These are phyloP conservation scores for Psidium friedrichsthalianum DNA, from an alignment of 345 rosid species.

Conservation along the genomic window DNA sequence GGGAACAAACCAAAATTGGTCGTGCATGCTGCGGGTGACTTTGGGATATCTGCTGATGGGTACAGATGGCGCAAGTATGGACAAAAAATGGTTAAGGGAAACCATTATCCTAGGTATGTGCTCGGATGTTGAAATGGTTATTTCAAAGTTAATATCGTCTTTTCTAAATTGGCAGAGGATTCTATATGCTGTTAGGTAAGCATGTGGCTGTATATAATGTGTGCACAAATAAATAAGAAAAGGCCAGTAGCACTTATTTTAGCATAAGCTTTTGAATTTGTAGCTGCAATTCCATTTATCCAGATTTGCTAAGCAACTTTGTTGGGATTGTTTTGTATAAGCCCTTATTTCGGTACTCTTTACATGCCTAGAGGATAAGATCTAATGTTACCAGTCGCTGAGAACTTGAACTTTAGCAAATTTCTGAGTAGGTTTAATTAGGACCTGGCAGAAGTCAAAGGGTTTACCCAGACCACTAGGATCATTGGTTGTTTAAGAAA, in stretches of 20 bases:
- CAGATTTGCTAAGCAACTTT: not conserved
- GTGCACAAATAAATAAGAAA: too few relatives aligned
- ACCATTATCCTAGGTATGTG: conserved; percentile 70
- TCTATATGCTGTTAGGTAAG: not conserved
- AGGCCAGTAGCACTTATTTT: not conserved
- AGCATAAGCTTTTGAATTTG: too few relatives aligned
- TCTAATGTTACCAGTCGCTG: not conserved
- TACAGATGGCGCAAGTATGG: conserved; percentile 98
- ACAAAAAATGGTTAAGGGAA: conserved; percentile 93
- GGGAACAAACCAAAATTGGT: conserved; percentile 66
- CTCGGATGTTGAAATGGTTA: not conserved
- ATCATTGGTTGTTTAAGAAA: not conserved
- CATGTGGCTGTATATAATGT: too few relatives aligned
- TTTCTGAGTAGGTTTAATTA: not conserved
- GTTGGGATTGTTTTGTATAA: not conserved
- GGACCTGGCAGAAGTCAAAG: not conserved
- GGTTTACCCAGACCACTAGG: not conserved
- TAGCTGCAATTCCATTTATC: too few relatives aligned
- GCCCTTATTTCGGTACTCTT: not conserved
- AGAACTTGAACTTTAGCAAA: not conserved
- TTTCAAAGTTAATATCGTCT: not conserved
- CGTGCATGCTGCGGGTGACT: conserved; percentile 83
- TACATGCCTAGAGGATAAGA: not conserved
- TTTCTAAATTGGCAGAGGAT: not conserved
- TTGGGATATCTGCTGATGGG: conserved; percentile 84